Base-by-base conservation (phyloP, 495 filamentous ascomycete species). In the Penicillium herquei region DNA sequence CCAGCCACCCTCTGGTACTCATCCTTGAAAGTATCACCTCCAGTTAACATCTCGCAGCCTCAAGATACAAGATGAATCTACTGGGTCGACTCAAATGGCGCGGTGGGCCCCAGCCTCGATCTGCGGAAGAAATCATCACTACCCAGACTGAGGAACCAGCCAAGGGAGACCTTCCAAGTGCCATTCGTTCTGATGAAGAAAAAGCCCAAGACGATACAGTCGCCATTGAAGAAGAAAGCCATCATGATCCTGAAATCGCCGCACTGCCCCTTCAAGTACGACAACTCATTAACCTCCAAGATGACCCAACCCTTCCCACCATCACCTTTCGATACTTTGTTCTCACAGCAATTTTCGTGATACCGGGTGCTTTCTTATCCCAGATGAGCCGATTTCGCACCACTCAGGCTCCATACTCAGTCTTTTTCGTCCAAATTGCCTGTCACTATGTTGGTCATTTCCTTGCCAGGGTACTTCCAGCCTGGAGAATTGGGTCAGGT, bases 381-480 rank as follows among this genome's bases (percentile, higher is more conserved):
- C 75, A 80, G 59, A 78, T 84, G 70, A 78, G 76, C 48, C 65
- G 71, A 39, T 84, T 78, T 52, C 71, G 80, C 40, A 83, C 80
- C 0, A 82, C 79, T 9, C 70, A 73, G 21, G 79, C 81, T 1
- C 78, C 76, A 3, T 84, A 83, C 57, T 81, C 80, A 1, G 69
- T 83, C 49, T 82, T 84, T 59, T 83, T 84, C 53, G 81, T 83
- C 32, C 78, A 81, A 54, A 81, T 82, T 13, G 79, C 78, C 7
- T 76, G 72, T 51, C 78, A 81, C 58, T 83, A 82, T 57, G 76
- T 74, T 10, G 81, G 81, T 4, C 70, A 78, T 21, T 83, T 80
- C 63, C 69, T 83, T 11, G 79, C 80, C 6, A 70, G 70, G 30
- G 63, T 74, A 4, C 64, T 84, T 7, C 81, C 81, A 17, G 62